Base-by-base conservation (phyloP, 495 filamentous ascomycete genomes). In the Halenospora varia region DNA sequence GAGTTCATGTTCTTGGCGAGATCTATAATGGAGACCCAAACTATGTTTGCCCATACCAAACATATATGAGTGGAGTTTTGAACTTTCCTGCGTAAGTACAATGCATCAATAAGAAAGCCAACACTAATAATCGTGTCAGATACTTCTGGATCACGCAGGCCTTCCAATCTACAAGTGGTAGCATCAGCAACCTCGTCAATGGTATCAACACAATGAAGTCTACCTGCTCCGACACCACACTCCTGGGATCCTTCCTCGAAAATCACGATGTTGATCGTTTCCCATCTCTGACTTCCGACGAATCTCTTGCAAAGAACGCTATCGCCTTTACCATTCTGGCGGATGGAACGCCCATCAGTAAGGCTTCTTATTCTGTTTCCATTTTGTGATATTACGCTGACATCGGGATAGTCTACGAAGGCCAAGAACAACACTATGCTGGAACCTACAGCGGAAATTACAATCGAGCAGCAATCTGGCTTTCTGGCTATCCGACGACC, bases 221-320 rank as follows among this genome's bases (percentile, higher is more conserved):
- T 8, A 63, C 51, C 42, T 89, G 85, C 66, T 57, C 67, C 9
- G 87, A 90, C 59, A 75, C 79, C 1, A 85, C 80, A 6, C 72
- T 90, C 0, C 76, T 89, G 4, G 88, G 88, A 26, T 85, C 77
- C 2, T 95, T 95, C 70, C 56, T 85, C 13, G 89, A 93, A 62
- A 95, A 95, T 64, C 90, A 95, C 63, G 89, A 95, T 68, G 78
- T 83, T 18, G 72, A 80, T 2, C 81, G 88, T 2, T 90, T 89
- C 68, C 71, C 86, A 3, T 83, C 76, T 26, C 62, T 70, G 45
- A 83, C 78, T 24, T 66, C 71, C 10, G 83, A 87, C 61, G 74
- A 76, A 41, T 71, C 82, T 2, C 76, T 86, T 2, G 75, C 83
- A 25, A 83, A 83, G 68, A 88, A 93, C 64, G 85, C 79, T 2